A percentile compares a stretch with the other conserved stretches of the same genome.
These are phyloP conservation scores for Pseudozyma sp. DNA, from an alignment of 1,284 basidiomycete species.

Conservation along the genomic window DNA sequence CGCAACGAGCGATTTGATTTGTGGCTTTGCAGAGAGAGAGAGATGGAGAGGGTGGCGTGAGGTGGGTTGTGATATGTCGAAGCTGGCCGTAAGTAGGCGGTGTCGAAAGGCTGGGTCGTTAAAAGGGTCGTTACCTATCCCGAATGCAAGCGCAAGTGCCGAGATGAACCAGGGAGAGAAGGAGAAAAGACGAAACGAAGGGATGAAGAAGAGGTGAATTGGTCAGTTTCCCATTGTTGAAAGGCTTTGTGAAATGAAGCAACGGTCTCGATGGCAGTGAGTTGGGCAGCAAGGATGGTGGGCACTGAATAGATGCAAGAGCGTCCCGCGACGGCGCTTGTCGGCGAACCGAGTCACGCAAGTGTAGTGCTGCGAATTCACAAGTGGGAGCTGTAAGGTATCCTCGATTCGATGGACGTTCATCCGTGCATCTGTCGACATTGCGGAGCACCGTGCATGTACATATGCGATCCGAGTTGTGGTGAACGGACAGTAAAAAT, in stretches of 20 bases:
- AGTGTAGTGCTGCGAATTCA: background rate
- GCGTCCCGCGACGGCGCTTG: slow-evolving; percentile 16
- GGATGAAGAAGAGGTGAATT: slow-evolving; percentile 3
- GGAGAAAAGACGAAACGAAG: slow-evolving; percentile 9
- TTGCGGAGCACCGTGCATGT: slow-evolving; percentile 16
- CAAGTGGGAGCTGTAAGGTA: slow-evolving; percentile 1
- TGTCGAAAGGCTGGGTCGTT: slow-evolving; percentile 33
- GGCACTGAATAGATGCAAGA: slow-evolving; percentile 1
- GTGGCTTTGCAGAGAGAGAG: slow-evolving; percentile 8
- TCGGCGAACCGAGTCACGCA: slow-evolving; percentile 12
- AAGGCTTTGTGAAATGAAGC: slow-evolving; percentile 15
- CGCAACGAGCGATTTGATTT: slow-evolving; percentile 1
- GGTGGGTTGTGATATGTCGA: slow-evolving; percentile 31
- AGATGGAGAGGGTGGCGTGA: slow-evolving; percentile 14
- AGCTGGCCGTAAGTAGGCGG: slow-evolving; percentile 2
- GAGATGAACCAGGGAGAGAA: slow-evolving; percentile 16
- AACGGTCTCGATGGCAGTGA: slow-evolving; percentile 2
- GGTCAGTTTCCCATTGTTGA: slow-evolving; percentile 10
- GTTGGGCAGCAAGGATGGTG: background rate
- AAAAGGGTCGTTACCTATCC: slow-evolving; percentile 38
- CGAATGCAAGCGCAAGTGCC: background rate
- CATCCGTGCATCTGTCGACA: background rate
- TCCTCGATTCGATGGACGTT: slow-evolving; percentile 6
- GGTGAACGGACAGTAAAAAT: slow-evolving; percentile 9
- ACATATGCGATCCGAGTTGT: slow-evolving; percentile 5